Evolutionary conservation across 2,329 filamentous ascomycete genomes (phyloP).

Genomic region (Fusarium siculi): DNA sequence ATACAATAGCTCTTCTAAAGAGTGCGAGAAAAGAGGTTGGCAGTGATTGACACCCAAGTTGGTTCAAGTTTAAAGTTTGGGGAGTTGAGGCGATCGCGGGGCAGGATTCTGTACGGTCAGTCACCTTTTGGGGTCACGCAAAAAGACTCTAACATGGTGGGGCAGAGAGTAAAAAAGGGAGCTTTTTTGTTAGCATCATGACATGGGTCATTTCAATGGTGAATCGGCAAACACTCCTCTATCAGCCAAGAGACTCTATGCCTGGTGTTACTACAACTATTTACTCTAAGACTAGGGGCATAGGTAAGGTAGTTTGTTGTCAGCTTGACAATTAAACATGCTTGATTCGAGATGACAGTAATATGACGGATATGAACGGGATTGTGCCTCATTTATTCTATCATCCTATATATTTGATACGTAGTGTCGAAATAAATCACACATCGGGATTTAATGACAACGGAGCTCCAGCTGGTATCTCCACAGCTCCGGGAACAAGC

Average conservation of each 20-base stretch:
- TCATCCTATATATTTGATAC: neutral
- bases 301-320: neutral
- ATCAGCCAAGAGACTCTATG: neutral
- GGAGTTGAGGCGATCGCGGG: conserved; percentile 33
- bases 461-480: neutral
- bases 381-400: conserved; percentile 10
- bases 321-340: neutral
- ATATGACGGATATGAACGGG: too few species aligned
- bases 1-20: neutral
- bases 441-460: neutral
- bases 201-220: neutral
- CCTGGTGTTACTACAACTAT: neutral
- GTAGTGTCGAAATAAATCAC: conserved; percentile 2
- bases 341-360: neutral
- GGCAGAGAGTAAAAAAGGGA: conserved; percentile 3
- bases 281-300: neutral
- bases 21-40: neutral
- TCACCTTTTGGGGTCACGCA: conserved; percentile 16
- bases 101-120: conserved; percentile 3
- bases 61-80: conserved; percentile 2
- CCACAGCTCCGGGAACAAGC: conserved; percentile 3
- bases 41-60: neutral
- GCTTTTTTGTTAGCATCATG: conserved; percentile 27
- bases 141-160: conserved; percentile 29
- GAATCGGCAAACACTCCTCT: neutral